Conservation (phyloP, 1,284 basidiomycete genomes). For the Apiotrichum montevideense region DNA sequence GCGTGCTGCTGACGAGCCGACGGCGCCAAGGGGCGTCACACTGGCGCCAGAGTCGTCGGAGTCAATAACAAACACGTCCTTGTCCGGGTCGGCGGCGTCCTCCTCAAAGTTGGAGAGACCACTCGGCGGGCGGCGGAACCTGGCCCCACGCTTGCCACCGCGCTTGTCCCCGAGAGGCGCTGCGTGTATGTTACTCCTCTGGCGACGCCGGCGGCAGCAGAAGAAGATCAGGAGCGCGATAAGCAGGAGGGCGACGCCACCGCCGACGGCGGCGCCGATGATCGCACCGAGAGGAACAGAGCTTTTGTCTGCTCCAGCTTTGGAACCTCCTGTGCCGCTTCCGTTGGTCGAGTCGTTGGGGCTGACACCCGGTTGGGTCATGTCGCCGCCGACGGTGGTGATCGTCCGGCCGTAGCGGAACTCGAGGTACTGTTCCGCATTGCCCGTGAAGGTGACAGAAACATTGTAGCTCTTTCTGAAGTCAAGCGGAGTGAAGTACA, state of each 20-base stretch:
- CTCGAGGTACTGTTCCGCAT: background rate
- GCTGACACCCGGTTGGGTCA: background rate
- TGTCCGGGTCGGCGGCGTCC: background rate
- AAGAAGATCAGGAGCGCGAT: constrained; percentile 1
- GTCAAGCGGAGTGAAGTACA: constrained; percentile 1
- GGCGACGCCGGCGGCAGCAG: background rate
- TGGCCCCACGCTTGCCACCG: background rate
- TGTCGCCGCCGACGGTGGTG: background rate
- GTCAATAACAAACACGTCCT: background rate
- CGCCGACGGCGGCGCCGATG: constrained; percentile 36
- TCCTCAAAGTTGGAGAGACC: background rate
- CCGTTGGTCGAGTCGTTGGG: background rate
- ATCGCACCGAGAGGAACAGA: constrained; percentile 33
- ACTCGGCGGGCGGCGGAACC: background rate
- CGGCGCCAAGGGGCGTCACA: no score
- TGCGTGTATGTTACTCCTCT: background rate
- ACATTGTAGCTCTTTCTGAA: background rate
- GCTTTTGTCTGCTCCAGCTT: background rate
- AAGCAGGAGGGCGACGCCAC: background rate
- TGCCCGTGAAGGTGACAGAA: background rate
- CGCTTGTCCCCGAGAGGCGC: background rate
- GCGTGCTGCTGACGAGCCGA: no score
- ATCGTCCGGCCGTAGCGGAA: background rate
- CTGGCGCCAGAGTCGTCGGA: no score
- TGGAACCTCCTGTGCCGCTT: background rate